phyloP scores from a whole-genome alignment of 2,329 filamentous ascomycete species.

The Phialemonium atrogriseum region DNA sequence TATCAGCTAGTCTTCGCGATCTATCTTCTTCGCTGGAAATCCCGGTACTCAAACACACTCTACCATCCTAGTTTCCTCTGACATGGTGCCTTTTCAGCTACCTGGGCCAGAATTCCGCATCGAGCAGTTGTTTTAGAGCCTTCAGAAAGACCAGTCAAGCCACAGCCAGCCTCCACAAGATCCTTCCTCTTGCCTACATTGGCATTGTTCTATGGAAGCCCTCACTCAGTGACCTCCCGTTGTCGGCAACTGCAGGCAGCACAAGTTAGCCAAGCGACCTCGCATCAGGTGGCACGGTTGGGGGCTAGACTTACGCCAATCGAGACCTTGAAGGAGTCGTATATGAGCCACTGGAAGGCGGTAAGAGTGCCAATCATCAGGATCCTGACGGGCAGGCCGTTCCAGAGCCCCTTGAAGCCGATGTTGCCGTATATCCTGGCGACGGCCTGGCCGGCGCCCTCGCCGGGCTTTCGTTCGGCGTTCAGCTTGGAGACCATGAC shows the following conservation, averaged over 20 bases:
- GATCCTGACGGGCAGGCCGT: constrained; percentile 75
- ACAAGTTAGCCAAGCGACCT: neutral
- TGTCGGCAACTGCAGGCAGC: neutral
- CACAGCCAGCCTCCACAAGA: too few relatives aligned
- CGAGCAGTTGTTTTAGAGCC: too few relatives aligned
- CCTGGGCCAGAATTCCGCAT: too few relatives aligned
- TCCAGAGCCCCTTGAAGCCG: constrained; percentile 84
- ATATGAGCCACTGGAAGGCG: constrained; percentile 28
- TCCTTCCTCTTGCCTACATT: too few relatives aligned
- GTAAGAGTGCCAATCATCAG: constrained; percentile 83
- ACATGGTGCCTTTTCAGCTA: too few relatives aligned
- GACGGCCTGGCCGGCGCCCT: constrained; percentile 70
- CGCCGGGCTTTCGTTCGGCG: constrained; percentile 64
- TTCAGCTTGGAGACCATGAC: constrained; percentile 94
- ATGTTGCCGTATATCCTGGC: constrained; percentile 79
- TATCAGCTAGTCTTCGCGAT: too few relatives aligned
- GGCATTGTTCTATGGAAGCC: too few relatives aligned
- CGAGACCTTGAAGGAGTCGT: constrained; percentile 2
- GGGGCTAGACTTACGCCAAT: neutral
- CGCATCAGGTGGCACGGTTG: too few relatives aligned
- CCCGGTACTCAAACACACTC: too few relatives aligned
- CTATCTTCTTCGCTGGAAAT: too few relatives aligned
- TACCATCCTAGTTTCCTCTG: too few relatives aligned
- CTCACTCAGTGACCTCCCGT: constrained; percentile 1
- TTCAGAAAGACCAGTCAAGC: too few relatives aligned